These are phyloP conservation scores for Chiua sp. DNA, from an alignment of 1,284 basidiomycete genomes.

Conservation along the genomic window DNA sequence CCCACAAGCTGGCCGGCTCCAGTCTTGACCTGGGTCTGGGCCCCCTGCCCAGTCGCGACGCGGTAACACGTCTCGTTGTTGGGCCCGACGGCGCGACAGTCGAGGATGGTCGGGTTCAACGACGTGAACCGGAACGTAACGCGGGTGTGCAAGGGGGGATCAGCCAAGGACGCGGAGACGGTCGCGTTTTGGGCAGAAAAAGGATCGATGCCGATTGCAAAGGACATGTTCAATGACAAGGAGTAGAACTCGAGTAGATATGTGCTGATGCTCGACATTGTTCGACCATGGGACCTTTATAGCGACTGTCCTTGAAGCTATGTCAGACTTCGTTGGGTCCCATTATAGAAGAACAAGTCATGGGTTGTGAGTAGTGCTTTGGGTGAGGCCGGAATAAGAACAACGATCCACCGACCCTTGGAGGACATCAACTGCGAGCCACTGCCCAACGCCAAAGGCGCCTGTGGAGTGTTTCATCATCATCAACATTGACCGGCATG, in stretches of 20 bases:
- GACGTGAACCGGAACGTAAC: conserved; percentile 55
- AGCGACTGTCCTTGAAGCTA: conserved; percentile 16
- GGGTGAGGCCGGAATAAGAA: not conserved
- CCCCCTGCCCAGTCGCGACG: conserved; percentile 57
- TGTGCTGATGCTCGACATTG: not conserved
- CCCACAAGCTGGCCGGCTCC: conserved; percentile 53
- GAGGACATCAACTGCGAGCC: not conserved
- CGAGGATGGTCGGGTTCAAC: conserved; percentile 56
- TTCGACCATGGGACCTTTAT: conserved; percentile 13
- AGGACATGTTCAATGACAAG: conserved; percentile 10
- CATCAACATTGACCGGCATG: no score
- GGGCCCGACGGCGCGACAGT: conserved; percentile 57
- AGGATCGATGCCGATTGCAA: conserved; percentile 29
- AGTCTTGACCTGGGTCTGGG: conserved; percentile 60
- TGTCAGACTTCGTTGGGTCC: conserved; percentile 10
- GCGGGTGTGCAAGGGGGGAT: conserved; percentile 41
- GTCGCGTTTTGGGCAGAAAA: conserved; percentile 33
- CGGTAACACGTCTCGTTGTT: conserved; percentile 46
- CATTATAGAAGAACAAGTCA: not conserved
- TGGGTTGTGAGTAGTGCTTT: not conserved
- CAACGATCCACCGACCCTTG: not conserved
- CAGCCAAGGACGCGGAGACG: conserved; percentile 14
- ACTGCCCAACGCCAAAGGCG: not conserved
- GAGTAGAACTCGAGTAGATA: not conserved
- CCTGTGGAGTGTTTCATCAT: not conserved